Base-by-base conservation (phyloP, 805 yeast species). In the Debaryomyces tyrocola region DNA sequence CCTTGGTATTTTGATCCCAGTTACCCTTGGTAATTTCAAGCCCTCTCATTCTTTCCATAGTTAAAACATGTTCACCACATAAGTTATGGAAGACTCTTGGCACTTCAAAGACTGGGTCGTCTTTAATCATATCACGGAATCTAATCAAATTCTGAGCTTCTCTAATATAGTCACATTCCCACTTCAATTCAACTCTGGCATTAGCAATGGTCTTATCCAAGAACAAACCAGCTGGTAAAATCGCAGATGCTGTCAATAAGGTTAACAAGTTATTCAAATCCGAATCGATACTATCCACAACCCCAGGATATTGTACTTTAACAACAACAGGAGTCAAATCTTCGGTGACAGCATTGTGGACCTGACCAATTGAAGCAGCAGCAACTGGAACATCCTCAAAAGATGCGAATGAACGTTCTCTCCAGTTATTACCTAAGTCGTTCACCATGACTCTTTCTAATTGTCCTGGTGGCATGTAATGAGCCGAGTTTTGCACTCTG, bases 231-330 rank as follows among this genome's bases (percentile, higher is more conserved):
- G 87, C 85, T 15, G 99, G 99, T 38, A 94, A 73, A 50, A 94
- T 68, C 21, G 90, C 75, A 12, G 96, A 86, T 3, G 97, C 97
- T 4, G 95, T 84, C 54, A 94, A 71, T 31, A 94, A 73, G 77
- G 91, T 73, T 49, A 90, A 67, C 46, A 94, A 70, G 55, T 90
- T 90, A 66, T 88, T 94, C 64, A 94, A 78, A 65, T 94, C 99
- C 1, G 96, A 87, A 65, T 94, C 97, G 58, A 94, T 94, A 24
- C 95, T 85, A 52, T 87, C 84, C 17, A 87, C 94, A 10, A 94
- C 98, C 7, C 99, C 99, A 0, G 99, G 99, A 58, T 94, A 94
- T 66, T 94, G 99, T 6, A 92, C 91, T 62, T 94, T 94, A 9
- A 92, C 96, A 9, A 96, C 99, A 17, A 91, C 97, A 33, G 81